These are phyloP conservation scores for Mycena maculata DNA, from an alignment of 768 basidiomycete genomes.

Conservation along the genomic window DNA sequence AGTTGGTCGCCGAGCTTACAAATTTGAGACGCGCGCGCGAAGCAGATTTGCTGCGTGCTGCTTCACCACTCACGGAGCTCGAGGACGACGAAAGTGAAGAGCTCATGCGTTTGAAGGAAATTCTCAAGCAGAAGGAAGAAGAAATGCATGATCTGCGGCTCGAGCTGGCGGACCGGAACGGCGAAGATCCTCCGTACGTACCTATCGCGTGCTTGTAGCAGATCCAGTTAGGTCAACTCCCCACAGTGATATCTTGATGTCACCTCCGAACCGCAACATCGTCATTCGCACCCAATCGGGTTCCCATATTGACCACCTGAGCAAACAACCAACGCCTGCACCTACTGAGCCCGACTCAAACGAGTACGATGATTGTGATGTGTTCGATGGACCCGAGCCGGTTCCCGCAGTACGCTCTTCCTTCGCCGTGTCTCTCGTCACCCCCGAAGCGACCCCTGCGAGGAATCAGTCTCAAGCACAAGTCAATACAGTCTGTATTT, in stretches of 20 bases:
- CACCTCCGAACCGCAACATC: conserved; percentile 18
- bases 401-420: conserved; percentile 4
- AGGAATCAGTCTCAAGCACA: conserved; percentile 4
- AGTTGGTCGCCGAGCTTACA: conserved; percentile 47
- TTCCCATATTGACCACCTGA: conserved; percentile 57
- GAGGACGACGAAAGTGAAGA: conserved; percentile 46
- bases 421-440: conserved; percentile 9
- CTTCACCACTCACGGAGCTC: conserved; percentile 49
- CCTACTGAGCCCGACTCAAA: conserved; percentile 47
- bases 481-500: conserved; percentile 16
- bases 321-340: conserved; percentile 64
- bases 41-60: conserved; percentile 38
- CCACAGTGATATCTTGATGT: conserved; percentile 20
- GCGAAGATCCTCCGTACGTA: conserved; percentile 18
- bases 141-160: conserved; percentile 44
- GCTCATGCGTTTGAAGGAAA: conserved; percentile 39
- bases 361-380: conserved; percentile 35
- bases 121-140: conserved; percentile 39
- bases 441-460: conserved; percentile 28
- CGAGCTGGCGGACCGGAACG: conserved; percentile 35
- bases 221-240: background rate
- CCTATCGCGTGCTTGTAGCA: no score
- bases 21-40: conserved; percentile 39
- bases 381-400: conserved; percentile 17
- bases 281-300: conserved; percentile 59